A percentile compares a stretch with the other conserved stretches of the same genome.
Conservation (phyloP, 495 filamentous ascomycete species). For the Echria macrotheca region DNA sequence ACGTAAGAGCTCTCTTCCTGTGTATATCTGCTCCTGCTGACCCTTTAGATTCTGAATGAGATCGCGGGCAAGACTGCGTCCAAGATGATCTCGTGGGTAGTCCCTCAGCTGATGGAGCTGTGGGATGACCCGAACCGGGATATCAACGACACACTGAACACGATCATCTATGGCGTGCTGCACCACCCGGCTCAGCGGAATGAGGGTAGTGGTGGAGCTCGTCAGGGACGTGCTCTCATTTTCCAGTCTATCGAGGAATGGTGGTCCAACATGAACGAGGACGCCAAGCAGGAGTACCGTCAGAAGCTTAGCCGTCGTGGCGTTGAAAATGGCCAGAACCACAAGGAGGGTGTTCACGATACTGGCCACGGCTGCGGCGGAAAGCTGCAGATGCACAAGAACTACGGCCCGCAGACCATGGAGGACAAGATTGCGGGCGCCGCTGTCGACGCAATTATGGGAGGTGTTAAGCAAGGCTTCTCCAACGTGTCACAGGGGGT, state of each 20-base stretch:
- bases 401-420: conserved; percentile 31
- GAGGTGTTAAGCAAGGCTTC: conserved; percentile 39
- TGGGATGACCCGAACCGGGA: conserved; percentile 76
- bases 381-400: conserved; percentile 44
- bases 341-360: conserved; percentile 79
- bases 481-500: conserved; percentile 22
- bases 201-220: conserved; percentile 64
- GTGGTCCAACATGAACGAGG: conserved; percentile 65
- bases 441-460: conserved; percentile 42
- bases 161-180: conserved; percentile 76
- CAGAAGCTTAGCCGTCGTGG: conserved; percentile 70
- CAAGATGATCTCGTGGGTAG: conserved; percentile 69
- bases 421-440: conserved; percentile 42
- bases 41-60: conserved; percentile 67
- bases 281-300: conserved; percentile 57
- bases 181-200: conserved; percentile 77
- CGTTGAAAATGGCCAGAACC: conserved; percentile 68
- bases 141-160: conserved; percentile 57
- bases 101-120: conserved; percentile 77
- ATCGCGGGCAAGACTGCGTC: conserved; percentile 78
- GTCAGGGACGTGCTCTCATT: conserved; percentile 69
- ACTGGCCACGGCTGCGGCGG: conserved; percentile 77
- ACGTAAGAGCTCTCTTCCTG: conserved; percentile 34
- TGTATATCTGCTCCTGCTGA: conserved; percentile 19
- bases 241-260: conserved; percentile 71